A percentile compares a stretch with the other conserved stretches of the same genome.
These are phyloP conservation scores for Mesembryanthemum crystallinum DNA, from an alignment of 148 eudicot species.

Conservation along the genomic window DNA sequence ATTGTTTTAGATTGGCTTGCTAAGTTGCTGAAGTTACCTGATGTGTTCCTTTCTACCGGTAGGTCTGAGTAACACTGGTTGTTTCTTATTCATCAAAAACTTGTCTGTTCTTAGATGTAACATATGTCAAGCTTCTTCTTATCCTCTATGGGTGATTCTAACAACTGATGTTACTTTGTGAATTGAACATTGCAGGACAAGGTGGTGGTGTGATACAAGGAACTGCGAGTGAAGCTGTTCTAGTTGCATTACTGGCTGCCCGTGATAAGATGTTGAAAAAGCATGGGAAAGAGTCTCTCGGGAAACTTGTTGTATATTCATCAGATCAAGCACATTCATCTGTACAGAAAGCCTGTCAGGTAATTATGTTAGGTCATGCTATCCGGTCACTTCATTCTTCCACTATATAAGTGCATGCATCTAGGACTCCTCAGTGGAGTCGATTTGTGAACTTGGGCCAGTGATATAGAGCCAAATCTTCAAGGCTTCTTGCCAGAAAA, in stretches of 20 bases:
- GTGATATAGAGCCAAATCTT: not conserved
- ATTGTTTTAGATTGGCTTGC: conserved; percentile 97
- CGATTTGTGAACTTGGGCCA: not conserved
- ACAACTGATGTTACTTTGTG: not conserved
- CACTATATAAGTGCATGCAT: too few species aligned
- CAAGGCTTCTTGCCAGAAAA: not conserved
- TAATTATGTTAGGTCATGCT: conserved; percentile 21
- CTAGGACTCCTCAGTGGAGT: too few species aligned
- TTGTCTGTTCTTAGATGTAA: too few species aligned
- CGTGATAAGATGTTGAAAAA: conserved; percentile 73
- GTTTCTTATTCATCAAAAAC: conserved; percentile 5
- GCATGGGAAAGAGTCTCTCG: conserved; percentile 66
- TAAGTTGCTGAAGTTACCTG: conserved; percentile 75
- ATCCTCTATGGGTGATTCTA: not conserved
- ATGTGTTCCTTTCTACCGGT: conserved; percentile 76
- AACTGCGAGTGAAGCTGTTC: conserved; percentile 93
- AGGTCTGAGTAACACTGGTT: conserved; percentile 7
- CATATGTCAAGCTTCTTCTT: too few species aligned
- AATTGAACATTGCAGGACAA: conserved; percentile 43
- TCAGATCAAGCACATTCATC: conserved; percentile 95
- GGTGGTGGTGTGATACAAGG: conserved; percentile 99
- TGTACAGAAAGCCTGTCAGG: conserved; percentile 88
- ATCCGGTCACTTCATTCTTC: too few species aligned
- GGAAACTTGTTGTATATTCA: conserved; percentile 73
- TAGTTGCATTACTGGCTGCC: conserved; percentile 86